Percentiles rank a stretch among this genome's conserved stretches.
These are phyloP conservation scores for Kodamaea kakaduensis DNA, from an alignment of 805 yeast genomes.

Conservation along the genomic window DNA sequence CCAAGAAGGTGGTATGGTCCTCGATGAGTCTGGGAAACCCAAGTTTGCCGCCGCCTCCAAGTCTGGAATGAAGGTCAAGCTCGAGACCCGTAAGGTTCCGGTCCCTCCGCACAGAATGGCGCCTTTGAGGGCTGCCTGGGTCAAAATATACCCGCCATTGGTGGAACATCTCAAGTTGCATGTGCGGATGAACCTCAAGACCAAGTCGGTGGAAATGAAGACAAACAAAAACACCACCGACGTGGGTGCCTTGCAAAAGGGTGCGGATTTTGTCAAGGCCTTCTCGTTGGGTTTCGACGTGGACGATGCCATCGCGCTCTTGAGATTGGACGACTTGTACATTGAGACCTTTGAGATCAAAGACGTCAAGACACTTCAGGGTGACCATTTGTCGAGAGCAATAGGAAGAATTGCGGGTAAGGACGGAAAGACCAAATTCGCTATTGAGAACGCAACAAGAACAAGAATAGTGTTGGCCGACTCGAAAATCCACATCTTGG, in stretches of 20 bases:
- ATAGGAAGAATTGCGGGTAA: slow-evolving; percentile 99
- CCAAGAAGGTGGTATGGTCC: slow-evolving; percentile 40
- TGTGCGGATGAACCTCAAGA: slow-evolving; percentile 89
- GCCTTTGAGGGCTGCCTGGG: slow-evolving; percentile 87
- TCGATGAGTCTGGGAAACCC: slow-evolving; percentile 88
- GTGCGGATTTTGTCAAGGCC: slow-evolving; percentile 95
- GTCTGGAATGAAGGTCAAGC: slow-evolving; percentile 62
- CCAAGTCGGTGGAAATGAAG: slow-evolving; percentile 83
- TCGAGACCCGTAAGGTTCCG: slow-evolving; percentile 82
- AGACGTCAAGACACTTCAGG: slow-evolving; percentile 91
- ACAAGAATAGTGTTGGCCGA: slow-evolving; percentile 98
- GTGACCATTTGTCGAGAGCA: slow-evolving; percentile 97
- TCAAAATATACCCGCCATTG: slow-evolving; percentile 90
- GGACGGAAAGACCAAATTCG: slow-evolving; percentile 97
- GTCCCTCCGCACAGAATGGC: slow-evolving; percentile 98
- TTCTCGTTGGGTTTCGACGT: slow-evolving; percentile 94
- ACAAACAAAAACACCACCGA: slow-evolving; percentile 83
- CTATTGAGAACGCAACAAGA: slow-evolving; percentile 97
- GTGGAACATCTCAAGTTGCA: slow-evolving; percentile 93
- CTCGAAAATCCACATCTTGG: slow-evolving; percentile 91
- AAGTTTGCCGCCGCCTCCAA: slow-evolving; percentile 70
- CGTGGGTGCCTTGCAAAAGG: slow-evolving; percentile 93
- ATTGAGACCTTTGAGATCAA: slow-evolving; percentile 96
- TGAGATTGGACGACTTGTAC: slow-evolving; percentile 92
- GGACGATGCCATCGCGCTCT: slow-evolving; percentile 92